Conservation (phyloP, 2,329 filamentous ascomycete species). For the Epichloe coenophiala region DNA sequence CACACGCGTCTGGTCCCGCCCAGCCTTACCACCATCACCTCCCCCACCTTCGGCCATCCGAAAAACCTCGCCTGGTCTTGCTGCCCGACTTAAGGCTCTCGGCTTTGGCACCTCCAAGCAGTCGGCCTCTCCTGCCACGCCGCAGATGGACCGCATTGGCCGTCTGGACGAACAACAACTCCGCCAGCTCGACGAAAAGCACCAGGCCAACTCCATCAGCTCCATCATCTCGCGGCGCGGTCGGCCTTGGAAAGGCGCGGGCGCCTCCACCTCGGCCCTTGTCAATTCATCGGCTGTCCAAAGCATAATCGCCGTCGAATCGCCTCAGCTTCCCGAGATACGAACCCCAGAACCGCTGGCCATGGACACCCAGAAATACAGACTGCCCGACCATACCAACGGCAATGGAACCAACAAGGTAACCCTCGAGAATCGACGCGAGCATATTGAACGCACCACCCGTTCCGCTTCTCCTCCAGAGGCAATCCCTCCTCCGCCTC, state of each 20-base stretch:
- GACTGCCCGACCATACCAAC: conserved; percentile 55
- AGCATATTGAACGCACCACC: conserved; percentile 40
- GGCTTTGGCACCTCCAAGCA: conserved; percentile 39
- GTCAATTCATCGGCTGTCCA: conserved; percentile 11
- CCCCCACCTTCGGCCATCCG: conserved; percentile 25
- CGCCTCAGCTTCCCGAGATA: conserved; percentile 37
- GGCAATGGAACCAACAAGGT: conserved; percentile 56
- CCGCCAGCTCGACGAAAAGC: conserved; percentile 49
- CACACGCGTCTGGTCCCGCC: conserved; percentile 10
- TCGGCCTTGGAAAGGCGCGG: conserved; percentile 58
- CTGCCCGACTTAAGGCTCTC: conserved; percentile 50
- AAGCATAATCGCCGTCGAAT: conserved; percentile 15
- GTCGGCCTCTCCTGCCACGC: conserved; percentile 13
- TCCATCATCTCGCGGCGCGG: conserved; percentile 49
- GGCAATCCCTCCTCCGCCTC: conserved; percentile 23
- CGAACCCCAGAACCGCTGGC: conserved; percentile 35
- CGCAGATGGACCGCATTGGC: conserved; percentile 39
- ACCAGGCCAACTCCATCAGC: conserved; percentile 39
- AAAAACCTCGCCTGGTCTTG: conserved; percentile 50
- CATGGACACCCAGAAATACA: conserved; percentile 64
- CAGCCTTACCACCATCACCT: conserved; percentile 11
- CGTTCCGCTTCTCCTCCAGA: conserved; percentile 26
- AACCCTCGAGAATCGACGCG: conserved; percentile 41
- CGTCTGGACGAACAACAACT: conserved; percentile 59
- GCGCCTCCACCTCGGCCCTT: conserved; percentile 21